Evolutionary conservation across 106 monocot species (phyloP), one percentile per base, ranked within the genome.

Genomic region (Acorus gramineus): DNA sequence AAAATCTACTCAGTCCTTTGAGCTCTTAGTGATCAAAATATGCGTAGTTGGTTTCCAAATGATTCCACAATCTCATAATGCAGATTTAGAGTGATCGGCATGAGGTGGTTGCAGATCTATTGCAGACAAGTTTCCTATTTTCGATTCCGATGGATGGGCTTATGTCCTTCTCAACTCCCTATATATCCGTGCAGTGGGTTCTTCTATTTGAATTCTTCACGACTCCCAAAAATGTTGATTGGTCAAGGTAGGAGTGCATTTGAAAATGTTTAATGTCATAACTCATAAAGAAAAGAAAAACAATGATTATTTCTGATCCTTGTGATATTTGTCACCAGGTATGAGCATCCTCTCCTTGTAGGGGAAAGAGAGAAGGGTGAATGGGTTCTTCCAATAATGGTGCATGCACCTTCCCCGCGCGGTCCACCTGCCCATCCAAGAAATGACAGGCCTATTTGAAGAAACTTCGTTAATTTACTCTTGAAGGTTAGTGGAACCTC

Each of bases 141-240:
- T 88, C 91, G 4, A 83, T 98, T 80, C 96, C 91, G 43, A 71
- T 74, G n/a, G 96, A 98, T 81, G 96, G 96, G 12, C 96, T 90
- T 5, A 88, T 91, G 87, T 83, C 90, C 5, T 98, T 98, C 70
- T 79, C 87, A 50, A 88, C 87, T 3, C 82, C 90, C 12, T 79
- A 85, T 61, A 54, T 98, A 52, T 79, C 85, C 46, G 85, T 98
- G 12, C 80, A 98, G 55, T 98, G 96, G 96, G 87, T 79, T 42
- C 87, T 98, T 46, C 82, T 85, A 11, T 98, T 98, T 68, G 96
- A 98, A 69, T 98, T 98, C 71, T 85, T 91, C 69, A 98, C 91
- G 3, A 91, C 87, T 11, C 87, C 91, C 0, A 77, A 79, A 63
- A 76, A 74, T 48, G 67, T 83, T 55, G 91, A 98, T 53, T 74